A percentile compares a stretch with the other conserved stretches of the same genome.
Conservation (phyloP, 2,329 filamentous ascomycete genomes). For the Aspergillus quadrilineatus region DNA sequence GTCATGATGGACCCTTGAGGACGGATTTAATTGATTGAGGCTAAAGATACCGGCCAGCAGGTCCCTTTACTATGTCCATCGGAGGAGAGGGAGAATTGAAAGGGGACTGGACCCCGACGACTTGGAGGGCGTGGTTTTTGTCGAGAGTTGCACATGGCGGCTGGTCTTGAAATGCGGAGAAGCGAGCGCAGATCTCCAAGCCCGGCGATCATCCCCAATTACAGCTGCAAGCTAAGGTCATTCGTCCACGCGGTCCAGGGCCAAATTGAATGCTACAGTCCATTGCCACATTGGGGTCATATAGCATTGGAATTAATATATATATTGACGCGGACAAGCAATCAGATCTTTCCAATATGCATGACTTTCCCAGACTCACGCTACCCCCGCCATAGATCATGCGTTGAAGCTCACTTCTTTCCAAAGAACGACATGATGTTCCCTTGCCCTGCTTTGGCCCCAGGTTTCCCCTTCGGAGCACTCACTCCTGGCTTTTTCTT, state of each 20-base stretch:
- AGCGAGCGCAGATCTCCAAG: background rate
- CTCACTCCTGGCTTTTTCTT: slow-evolving; percentile 49
- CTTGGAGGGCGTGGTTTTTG: background rate
- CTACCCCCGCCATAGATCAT: background rate
- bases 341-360: background rate
- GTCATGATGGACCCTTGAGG: slow-evolving; percentile 4
- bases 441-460: slow-evolving; percentile 59
- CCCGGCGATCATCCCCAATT: background rate
- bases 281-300: background rate
- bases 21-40: background rate
- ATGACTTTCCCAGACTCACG: background rate
- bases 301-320: background rate
- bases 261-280: background rate
- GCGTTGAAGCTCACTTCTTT: slow-evolving; percentile 61
- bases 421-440: slow-evolving; percentile 91
- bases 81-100: background rate
- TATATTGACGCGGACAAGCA: background rate
- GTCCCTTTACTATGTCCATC: slow-evolving; percentile 2
- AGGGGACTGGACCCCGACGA: background rate
- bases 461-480: slow-evolving; percentile 54
- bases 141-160: slow-evolving; percentile 1
- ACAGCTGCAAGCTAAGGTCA: background rate
- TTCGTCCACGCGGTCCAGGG: background rate
- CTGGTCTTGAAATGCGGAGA: slow-evolving; percentile 9
- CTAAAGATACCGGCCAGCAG: background rate